Conservation (phyloP, 345 rosid genomes). For the Hibiscus mutabilis region DNA sequence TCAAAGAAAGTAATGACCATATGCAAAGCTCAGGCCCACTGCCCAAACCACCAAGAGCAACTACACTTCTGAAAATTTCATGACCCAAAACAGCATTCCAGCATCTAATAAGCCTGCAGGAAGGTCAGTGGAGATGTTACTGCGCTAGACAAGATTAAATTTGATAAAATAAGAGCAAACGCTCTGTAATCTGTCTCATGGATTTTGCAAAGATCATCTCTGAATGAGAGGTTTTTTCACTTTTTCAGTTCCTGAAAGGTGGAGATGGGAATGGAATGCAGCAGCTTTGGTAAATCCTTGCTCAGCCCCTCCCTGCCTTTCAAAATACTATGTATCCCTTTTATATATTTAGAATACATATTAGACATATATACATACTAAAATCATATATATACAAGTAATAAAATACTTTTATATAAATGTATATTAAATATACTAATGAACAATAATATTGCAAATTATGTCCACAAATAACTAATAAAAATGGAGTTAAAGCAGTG, state of each 20-base stretch:
- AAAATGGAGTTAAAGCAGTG: not conserved
- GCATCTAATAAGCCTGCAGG: constrained; percentile 77
- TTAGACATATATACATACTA: not conserved
- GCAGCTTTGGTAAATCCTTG: not conserved
- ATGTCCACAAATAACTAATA: no score
- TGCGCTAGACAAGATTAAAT: not conserved
- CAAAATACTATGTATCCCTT: not conserved
- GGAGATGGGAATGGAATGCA: not conserved
- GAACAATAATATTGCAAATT: not conserved
- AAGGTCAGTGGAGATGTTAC: not conserved
- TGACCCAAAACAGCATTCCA: constrained; percentile 65
- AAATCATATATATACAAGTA: not conserved
- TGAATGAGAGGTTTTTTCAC: not conserved
- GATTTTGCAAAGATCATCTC: not conserved
- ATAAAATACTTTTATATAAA: no score
- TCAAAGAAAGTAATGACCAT: constrained; percentile 81
- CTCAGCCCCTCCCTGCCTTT: not conserved
- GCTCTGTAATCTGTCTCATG: not conserved
- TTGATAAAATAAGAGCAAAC: not conserved
- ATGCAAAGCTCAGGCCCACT: constrained; percentile 61
- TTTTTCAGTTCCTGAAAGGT: not conserved
- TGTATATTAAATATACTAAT: not conserved
- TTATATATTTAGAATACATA: not conserved
- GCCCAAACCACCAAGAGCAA: constrained; percentile 72
- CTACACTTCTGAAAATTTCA: constrained; percentile 80